Base-by-base conservation (phyloP, 225 moss, liverwort and hornwort genomes). In the Takakia lepidozioides region DNA sequence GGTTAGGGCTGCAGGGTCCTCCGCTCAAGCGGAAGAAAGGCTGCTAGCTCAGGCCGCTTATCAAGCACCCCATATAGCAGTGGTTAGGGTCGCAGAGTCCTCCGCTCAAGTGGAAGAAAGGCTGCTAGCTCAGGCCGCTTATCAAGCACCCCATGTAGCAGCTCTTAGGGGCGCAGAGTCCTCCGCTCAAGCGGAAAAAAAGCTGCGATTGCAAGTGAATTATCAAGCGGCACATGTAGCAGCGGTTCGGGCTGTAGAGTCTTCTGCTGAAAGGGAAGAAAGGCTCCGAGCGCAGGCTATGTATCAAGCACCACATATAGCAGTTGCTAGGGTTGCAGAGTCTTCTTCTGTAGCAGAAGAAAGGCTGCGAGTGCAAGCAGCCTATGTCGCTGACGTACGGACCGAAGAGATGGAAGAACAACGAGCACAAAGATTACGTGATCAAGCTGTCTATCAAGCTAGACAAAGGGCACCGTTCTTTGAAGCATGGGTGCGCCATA, bases 381-480 rank as follows among this genome's bases (percentile, higher is more conserved):
- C 13, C 5, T 45, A 45, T 23, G 21, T 45, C 45, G 21, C 13
- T 1, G 3, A 0, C 23, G 13, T 45, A 21, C 19, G 21, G 20
- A 21, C 3, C 21, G 21, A 18, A 21, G 5, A 45, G 21, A 19
- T 22, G 17, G 18, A 18, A 22, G 45, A 45, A 45, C 19, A 45
- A 1, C 10, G 21, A 21, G 9, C 11, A 5, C 45, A 45, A 45
- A 32, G 45, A 22, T 45, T 45, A 21, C 4, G 13, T 13, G 23
- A 22, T 45, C 45, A 45, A 45, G 20, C 21, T 19, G 20, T 22
- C 45, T 45, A 45, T 45, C 45, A 45, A 45, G 45, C 45, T 45
- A 45, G 45, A 45, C 45, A 45, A 45, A 8, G 45, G 21, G 45
- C 1, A 5, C 9, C 20, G 23, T 19, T 19, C 21, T 10, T 22